Percentiles rank a stretch among this genome's conserved stretches.
These are phyloP conservation scores for Marchantia polymorpha DNA, from an alignment of 225 moss, liverwort and hornwort genomes.

Conservation along the genomic window DNA sequence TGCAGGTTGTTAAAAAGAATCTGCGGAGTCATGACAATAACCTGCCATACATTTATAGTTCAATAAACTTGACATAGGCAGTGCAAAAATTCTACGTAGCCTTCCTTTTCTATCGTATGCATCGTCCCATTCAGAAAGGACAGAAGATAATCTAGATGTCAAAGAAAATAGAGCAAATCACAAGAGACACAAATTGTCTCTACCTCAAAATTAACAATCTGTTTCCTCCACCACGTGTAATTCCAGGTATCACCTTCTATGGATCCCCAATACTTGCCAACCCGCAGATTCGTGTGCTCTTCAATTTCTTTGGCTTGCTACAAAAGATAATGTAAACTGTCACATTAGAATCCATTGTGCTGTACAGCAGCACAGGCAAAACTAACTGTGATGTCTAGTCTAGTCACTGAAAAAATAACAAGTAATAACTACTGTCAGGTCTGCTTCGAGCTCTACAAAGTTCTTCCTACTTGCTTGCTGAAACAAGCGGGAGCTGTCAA, in stretches of 20 bases:
- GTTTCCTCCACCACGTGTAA: conserved; percentile 61
- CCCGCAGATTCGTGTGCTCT: conserved; percentile 50
- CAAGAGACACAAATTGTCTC: background rate
- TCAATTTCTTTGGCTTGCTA: conserved; percentile 84
- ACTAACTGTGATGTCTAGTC: no score
- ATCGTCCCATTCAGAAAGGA: no score
- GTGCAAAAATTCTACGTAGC: background rate
- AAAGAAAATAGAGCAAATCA: no score
- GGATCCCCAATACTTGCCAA: conserved; percentile 69
- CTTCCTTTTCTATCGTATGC: no score
- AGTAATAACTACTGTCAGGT: no score
- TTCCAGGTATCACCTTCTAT: conserved; percentile 66
- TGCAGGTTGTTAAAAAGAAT: conserved; percentile 75
- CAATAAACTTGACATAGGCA: background rate
- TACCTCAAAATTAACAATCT: conserved; percentile 72
- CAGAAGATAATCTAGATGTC: no score
- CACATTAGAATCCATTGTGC: no score
- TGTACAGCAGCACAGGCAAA: no score
- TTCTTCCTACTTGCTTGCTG: no score
- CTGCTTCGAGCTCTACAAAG: no score
- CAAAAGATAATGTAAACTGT: background rate
- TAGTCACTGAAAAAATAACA: background rate
- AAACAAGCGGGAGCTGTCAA: no score
- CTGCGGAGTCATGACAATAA: conserved; percentile 95
- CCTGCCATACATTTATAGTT: conserved; percentile 43